These are phyloP conservation scores for Chenopodium suecicum DNA, from an alignment of 148 eudicot species.

Conservation along the genomic window DNA sequence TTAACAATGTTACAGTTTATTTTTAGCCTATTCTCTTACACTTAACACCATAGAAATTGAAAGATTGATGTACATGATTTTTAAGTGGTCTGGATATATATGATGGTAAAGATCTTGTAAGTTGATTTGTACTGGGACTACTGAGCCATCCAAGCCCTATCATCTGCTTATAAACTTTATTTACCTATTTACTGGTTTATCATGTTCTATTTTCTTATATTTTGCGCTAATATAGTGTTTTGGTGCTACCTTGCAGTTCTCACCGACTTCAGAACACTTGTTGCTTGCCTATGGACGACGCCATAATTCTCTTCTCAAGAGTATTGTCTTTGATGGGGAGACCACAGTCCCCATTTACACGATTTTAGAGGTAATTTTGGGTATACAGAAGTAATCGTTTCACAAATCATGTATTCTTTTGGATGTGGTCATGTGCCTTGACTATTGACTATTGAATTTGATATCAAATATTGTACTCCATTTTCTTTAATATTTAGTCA, in stretches of 20 bases:
- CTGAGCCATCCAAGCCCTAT: neutral
- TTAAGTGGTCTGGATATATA: neutral
- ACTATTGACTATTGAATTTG: neutral
- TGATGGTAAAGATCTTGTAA: neutral
- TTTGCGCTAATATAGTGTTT: neutral
- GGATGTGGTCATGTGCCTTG: neutral
- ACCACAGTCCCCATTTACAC: slow-evolving; percentile 83
- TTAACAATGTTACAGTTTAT: neutral
- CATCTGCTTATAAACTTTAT: neutral
- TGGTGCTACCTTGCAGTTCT: slow-evolving; percentile 55
- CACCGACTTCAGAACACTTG: slow-evolving; percentile 99
- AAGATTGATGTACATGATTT: neutral
- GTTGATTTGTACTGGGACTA: neutral
- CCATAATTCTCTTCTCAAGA: slow-evolving; percentile 92
- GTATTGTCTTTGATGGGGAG: slow-evolving; percentile 90
- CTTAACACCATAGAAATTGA: neutral
- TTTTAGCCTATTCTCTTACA: neutral
- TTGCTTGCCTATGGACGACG: slow-evolving; percentile 98
- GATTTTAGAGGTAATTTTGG: slow-evolving; percentile 72
- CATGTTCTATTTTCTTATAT: neutral
- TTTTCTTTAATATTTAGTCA: neutral
- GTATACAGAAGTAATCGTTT: neutral
- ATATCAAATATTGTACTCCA: neutral
- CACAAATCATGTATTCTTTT: neutral
- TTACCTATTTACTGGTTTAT: neutral